These are phyloP conservation scores for Mycosphaerella arachidis DNA, from an alignment of 2,329 filamentous ascomycete genomes.

Conservation along the genomic window DNA sequence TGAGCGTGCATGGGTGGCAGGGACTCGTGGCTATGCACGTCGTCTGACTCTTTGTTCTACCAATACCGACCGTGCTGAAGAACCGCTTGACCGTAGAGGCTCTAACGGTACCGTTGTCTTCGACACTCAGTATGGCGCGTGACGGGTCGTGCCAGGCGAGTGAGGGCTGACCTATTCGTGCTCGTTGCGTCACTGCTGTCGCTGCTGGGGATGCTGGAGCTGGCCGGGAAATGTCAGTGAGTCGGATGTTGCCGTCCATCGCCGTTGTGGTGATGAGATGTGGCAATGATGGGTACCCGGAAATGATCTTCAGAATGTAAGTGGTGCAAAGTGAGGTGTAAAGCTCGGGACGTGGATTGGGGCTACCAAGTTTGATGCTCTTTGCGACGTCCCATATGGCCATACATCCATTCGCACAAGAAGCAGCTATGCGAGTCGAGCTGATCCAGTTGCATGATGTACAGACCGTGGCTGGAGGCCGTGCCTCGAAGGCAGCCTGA, in stretches of 20 bases:
- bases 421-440: slow-evolving; percentile 50
- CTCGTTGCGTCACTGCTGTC: slow-evolving; percentile 43
- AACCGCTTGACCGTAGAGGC: slow-evolving; percentile 50
- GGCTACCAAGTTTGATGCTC: slow-evolving; percentile 14
- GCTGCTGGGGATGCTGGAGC: slow-evolving; percentile 41
- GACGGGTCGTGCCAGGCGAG: slow-evolving; percentile 54
- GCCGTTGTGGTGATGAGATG: slow-evolving; percentile 50
- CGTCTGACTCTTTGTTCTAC: slow-evolving; percentile 35
- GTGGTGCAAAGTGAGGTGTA: slow-evolving; percentile 43
- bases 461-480: slow-evolving; percentile 50
- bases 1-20: slow-evolving; percentile 52
- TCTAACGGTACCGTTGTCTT: slow-evolving; percentile 51
- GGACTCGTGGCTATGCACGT: slow-evolving; percentile 46
- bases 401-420: slow-evolving; percentile 54
- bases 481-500: slow-evolving; percentile 48
- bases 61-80: slow-evolving; percentile 42
- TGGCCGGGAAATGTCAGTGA: slow-evolving; percentile 52
- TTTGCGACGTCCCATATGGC: slow-evolving; percentile 48
- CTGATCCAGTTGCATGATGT: slow-evolving; percentile 57
- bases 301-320: slow-evolving; percentile 45
- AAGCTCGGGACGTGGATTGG: slow-evolving; percentile 37
- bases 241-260: slow-evolving; percentile 52
- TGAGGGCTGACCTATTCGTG: slow-evolving; percentile 46
- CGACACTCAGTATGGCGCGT: slow-evolving; percentile 50
- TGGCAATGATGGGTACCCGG: slow-evolving; percentile 53